phyloP scores from a whole-genome alignment of 345 rosid species.

The Brassica cretica region DNA sequence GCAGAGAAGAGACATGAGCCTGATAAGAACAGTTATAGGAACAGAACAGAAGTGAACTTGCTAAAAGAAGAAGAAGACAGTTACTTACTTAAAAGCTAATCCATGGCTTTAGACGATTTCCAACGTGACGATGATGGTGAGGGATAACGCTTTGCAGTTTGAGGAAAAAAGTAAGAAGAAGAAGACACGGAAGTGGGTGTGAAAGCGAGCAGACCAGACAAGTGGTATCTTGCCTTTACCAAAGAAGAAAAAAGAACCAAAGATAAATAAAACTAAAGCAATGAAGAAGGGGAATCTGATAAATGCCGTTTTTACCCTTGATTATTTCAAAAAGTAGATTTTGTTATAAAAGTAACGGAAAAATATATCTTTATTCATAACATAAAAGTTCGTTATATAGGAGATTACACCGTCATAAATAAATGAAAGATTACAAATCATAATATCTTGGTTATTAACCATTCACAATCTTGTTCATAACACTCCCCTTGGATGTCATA shows the following conservation, averaged over 20 bases:
- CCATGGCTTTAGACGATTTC: constrained; percentile 8
- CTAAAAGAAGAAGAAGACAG: constrained; percentile 28
- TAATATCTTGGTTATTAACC: no score
- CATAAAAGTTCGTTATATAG: no score
- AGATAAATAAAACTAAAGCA: not conserved
- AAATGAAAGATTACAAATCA: no score
- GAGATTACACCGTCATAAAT: no score
- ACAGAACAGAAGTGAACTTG: not conserved
- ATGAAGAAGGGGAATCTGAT: not conserved
- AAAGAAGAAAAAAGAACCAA: not conserved
- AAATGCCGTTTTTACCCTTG: constrained; percentile 14
- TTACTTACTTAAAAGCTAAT: constrained; percentile 22
- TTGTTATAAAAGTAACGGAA: no score
- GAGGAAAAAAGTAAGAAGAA: constrained; percentile 9
- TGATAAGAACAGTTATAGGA: constrained; percentile 17
- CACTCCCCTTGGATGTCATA: no score
- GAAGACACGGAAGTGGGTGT: constrained; percentile 7
- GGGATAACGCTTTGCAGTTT: constrained; percentile 1
- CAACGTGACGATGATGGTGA: constrained; percentile 6
- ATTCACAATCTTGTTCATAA: no score
- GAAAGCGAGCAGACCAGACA: constrained; percentile 23
- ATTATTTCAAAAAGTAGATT: not conserved
- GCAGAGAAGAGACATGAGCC: not conserved
- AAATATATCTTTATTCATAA: no score
- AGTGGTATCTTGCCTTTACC: constrained; percentile 34